These are phyloP conservation scores for Hirsutella thompsonii DNA, from an alignment of 2,329 filamentous ascomycete genomes.

Conservation along the genomic window DNA sequence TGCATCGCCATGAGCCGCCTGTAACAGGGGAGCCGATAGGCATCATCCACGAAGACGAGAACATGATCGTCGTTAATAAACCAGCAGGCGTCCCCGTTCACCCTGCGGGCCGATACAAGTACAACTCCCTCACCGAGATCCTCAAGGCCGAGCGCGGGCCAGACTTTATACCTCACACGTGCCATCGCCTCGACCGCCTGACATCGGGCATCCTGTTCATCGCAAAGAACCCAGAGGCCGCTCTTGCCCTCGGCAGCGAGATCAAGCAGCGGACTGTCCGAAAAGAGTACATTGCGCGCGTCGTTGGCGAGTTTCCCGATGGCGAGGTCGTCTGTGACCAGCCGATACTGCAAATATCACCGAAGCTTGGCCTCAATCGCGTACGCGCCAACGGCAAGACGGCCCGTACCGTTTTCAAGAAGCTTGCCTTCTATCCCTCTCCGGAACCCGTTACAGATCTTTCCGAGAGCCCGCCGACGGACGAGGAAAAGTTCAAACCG, in stretches of 20 bases:
- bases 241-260: slow-evolving; percentile 63
- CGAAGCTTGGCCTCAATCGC: slow-evolving; percentile 85
- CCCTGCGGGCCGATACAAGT: slow-evolving; percentile 88
- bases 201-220: slow-evolving; percentile 98
- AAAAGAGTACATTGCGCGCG: slow-evolving; percentile 90
- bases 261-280: slow-evolving; percentile 71
- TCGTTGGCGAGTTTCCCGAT: slow-evolving; percentile 83
- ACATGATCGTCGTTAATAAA: slow-evolving; percentile 95
- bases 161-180: slow-evolving; percentile 50
- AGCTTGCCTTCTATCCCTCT: slow-evolving; percentile 80
- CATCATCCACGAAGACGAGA: slow-evolving; percentile 81
- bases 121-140: slow-evolving; percentile 89
- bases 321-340: slow-evolving; percentile 87
- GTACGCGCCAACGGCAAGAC: slow-evolving; percentile 89
- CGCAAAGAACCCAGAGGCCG: slow-evolving; percentile 71
- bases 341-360: slow-evolving; percentile 86
- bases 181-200: slow-evolving; percentile 85
- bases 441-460: slow-evolving; percentile 6
- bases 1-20: slow-evolving; percentile 91
- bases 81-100: slow-evolving; percentile 91
- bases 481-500: slow-evolving; percentile 12
- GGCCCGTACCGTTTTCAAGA: slow-evolving; percentile 81
- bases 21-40: slow-evolving; percentile 69
- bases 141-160: slow-evolving; percentile 61
- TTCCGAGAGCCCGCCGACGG: slow-evolving; percentile 1